A percentile compares a stretch with the other conserved stretches of the same genome.
phyloP scores from a whole-genome alignment of 75 land plant genomes.

The Pinus taeda region DNA sequence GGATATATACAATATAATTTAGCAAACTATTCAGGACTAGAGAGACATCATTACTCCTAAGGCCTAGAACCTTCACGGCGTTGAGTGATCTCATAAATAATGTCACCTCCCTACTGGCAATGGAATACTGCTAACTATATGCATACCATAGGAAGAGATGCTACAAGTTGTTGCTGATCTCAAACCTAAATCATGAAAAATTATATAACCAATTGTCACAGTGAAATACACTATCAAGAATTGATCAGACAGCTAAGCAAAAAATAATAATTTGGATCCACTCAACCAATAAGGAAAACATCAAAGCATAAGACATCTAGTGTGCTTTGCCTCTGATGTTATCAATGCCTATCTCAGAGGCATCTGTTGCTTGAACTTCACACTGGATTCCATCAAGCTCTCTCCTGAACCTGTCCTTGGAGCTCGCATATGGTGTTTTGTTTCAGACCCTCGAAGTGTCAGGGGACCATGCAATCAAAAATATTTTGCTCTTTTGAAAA shows the following conservation, averaged over 20 bases:
- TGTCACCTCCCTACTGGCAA: too few species aligned
- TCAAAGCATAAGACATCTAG: neutral
- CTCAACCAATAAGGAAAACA: neutral
- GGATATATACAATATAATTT: too few species aligned
- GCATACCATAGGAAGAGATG: neutral
- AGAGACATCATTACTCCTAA: too few species aligned
- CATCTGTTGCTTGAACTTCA: conserved; percentile 70
- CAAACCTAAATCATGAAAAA: neutral
- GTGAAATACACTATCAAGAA: conserved; percentile 10
- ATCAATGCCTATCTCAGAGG: conserved; percentile 70
- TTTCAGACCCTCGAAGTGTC: too few species aligned
- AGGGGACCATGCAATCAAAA: too few species aligned
- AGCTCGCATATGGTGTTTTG: conserved; percentile 68
- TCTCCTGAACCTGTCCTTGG: conserved; percentile 65
- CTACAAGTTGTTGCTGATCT: neutral
- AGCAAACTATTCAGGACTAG: too few species aligned
- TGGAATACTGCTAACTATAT: neutral
- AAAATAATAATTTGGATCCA: neutral
- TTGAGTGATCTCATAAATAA: too few species aligned
- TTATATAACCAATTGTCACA: neutral
- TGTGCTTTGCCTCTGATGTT: conserved; percentile 54
- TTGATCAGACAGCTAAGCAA: neutral
- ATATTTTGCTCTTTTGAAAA: too few species aligned
- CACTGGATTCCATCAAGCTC: conserved; percentile 66
- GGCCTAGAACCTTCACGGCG: too few species aligned